These are phyloP conservation scores for Glomus cerebriforme DNA, from an alignment of 192 early-diverging fungal species.

Conservation along the genomic window DNA sequence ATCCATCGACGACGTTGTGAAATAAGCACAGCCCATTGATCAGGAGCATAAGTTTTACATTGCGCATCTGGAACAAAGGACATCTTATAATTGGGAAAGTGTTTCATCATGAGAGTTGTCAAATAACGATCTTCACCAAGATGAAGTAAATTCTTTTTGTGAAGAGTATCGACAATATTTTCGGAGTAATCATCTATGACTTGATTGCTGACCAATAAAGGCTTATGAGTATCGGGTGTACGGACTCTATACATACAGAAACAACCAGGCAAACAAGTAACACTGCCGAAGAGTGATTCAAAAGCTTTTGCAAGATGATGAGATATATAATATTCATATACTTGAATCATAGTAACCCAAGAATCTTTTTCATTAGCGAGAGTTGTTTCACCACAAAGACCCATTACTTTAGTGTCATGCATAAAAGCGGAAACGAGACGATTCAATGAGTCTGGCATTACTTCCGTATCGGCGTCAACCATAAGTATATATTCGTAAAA, in stretches of 20 bases:
- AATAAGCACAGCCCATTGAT: constrained; percentile 87
- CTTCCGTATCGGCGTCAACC: constrained; percentile 98
- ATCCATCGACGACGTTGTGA: constrained; percentile 99
- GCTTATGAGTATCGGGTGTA: constrained; percentile 84
- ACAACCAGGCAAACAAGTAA: constrained; percentile 98
- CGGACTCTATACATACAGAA: constrained; percentile 99
- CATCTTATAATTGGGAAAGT: constrained; percentile 96
- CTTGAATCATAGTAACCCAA: constrained; percentile 98
- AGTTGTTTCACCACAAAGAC: constrained; percentile 94
- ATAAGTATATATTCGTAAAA: constrained; percentile 98
- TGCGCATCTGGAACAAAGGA: constrained; percentile 91
- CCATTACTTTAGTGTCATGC: constrained; percentile 90
- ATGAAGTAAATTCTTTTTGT: constrained; percentile 98
- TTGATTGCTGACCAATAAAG: constrained; percentile 84
- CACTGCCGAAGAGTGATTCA: constrained; percentile 95
- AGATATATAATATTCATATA: constrained; percentile 98
- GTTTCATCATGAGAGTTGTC: constrained; percentile 92
- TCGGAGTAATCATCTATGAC: constrained; percentile 94
- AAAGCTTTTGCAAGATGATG: constrained; percentile 98
- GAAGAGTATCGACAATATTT: constrained; percentile 93
- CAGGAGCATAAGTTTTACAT: constrained; percentile 93
- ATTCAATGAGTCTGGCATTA: constrained; percentile 87
- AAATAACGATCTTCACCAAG: constrained; percentile 99
- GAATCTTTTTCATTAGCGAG: constrained; percentile 91
- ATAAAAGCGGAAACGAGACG: constrained; percentile 89